Evolutionary conservation across 805 yeast species (phyloP), one percentile per base, ranked within the genome.

Genomic region (Yarrowia divulgata): DNA sequence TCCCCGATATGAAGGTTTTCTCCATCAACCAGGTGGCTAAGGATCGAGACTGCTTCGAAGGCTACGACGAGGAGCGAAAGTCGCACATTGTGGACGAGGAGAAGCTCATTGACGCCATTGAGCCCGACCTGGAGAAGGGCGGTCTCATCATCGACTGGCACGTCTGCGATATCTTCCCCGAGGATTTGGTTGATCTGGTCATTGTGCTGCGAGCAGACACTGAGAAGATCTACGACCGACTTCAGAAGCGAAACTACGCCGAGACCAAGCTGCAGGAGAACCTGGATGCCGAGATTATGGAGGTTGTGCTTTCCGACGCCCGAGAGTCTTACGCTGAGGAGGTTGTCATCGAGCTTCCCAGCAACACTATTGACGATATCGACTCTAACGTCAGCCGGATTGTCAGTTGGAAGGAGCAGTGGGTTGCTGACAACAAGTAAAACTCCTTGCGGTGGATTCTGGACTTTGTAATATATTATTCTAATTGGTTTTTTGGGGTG

Each of bases 201-300:
- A 90, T 93, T 48, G 99, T 95, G 0, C 82, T 95, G 69, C 83
- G 93, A 72, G 88, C 97, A 55, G 90, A 90, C 75, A 92, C 90
- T 74, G 80, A 87, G 16, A 78, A 82, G 0, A 83, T 95, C 34
- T 90, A 84, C 78, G 97, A 92, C 67, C 84, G 99, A 74, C 81
- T 95, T 73, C 81, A 82, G 71, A 84, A 85, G 70, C 85, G 99
- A 77, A 90, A 88, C 8, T 95, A 95, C 76, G 87, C 89, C 68
- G 89, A 91, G 71, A 83, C 85, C 71, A 95, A 95, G 79, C 86
- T 95, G 72, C 89, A 88, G 69, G 99, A 95, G 75, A 95, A 95
- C 76, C 80, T 95, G 55, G 99, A 95, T 78, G 96, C 97, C 70
- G 99, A 95, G 79, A 95, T 95, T 72, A 95, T 95, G 98, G 94